Percentiles rank a stretch among this genome's conserved stretches.
These are phyloP conservation scores for Gastrolobium villosum DNA, from an alignment of 306 rosid species.

Conservation along the genomic window DNA sequence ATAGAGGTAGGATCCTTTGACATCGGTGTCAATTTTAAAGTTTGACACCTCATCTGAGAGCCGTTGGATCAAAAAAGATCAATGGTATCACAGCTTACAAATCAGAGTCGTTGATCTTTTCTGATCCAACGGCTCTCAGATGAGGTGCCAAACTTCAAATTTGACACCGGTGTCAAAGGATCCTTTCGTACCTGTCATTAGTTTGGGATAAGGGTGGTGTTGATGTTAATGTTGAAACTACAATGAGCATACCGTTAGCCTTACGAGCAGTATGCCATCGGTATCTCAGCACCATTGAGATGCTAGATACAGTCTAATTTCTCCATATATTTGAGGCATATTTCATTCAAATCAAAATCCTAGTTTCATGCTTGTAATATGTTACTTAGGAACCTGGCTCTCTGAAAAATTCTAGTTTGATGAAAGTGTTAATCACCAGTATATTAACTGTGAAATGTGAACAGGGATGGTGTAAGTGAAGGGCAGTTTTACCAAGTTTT, in stretches of 20 bases:
- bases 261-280: neutral
- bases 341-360: conserved; percentile 3
- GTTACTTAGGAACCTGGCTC: neutral
- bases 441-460: conserved; percentile 36
- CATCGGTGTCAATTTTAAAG: too few species aligned
- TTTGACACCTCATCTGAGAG: too few species aligned
- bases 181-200: too few species aligned
- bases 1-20: too few species aligned
- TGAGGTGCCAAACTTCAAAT: too few species aligned
- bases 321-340: neutral
- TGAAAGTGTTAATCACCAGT: neutral
- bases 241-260: neutral
- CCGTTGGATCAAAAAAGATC: too few species aligned
- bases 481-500: conserved; percentile 95
- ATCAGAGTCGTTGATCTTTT: too few species aligned
- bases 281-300: neutral
- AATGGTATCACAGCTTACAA: too few species aligned
- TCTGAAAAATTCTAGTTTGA: conserved; percentile 12
- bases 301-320: neutral
- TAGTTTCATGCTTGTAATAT: neutral
- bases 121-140: too few species aligned
- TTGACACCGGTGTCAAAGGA: too few species aligned
- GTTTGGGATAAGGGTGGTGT: too few species aligned
- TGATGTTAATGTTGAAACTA: too few species aligned
- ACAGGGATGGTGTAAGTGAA: conserved; percentile 96